A percentile compares a stretch with the other conserved stretches of the same genome.
Evolutionary conservation across 371 early-diverging fungal species (phyloP).

Genomic region (Fennellomyces sp.): DNA sequence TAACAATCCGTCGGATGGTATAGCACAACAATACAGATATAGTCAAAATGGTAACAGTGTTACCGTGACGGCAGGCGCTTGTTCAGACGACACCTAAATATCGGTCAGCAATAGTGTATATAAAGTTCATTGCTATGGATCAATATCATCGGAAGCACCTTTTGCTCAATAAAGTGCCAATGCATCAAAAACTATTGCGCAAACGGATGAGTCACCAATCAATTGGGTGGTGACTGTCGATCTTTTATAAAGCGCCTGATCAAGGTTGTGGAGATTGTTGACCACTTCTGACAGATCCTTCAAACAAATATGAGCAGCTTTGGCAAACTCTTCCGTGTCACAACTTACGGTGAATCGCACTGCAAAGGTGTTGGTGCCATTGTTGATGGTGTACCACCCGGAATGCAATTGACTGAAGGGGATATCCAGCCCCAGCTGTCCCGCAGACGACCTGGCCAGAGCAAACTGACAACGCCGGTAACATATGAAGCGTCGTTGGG

Average conservation of each 20-base stretch:
- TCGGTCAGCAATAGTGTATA: too few species aligned
- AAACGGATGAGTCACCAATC: too few species aligned
- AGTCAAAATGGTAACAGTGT: too few species aligned
- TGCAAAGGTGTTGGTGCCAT: conserved; percentile 97
- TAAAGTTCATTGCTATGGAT: too few species aligned
- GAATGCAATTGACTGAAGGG: conserved; percentile 83
- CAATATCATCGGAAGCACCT: too few species aligned
- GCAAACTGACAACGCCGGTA: conserved; percentile 93
- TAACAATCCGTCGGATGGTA: not conserved
- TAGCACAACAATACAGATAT: too few species aligned
- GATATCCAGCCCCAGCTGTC: conserved; percentile 94
- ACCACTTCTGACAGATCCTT: not conserved
- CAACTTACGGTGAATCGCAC: conserved; percentile 98
- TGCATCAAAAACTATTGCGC: too few species aligned
- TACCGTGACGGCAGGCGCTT: too few species aligned
- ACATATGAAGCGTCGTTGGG: conserved; percentile 10
- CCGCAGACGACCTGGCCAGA: conserved; percentile 94
- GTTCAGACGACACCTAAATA: too few species aligned
- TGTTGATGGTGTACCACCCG: conserved; percentile 95
- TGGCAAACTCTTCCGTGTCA: conserved; percentile 81
- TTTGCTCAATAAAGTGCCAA: too few species aligned
- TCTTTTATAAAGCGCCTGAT: not conserved
- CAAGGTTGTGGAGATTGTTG: not conserved
- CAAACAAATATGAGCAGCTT: conserved; percentile 74
- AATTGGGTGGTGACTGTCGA: not conserved